Evolutionary conservation across 345 rosid genomes (phyloP).

Genomic region (Citrus trifoliata): DNA sequence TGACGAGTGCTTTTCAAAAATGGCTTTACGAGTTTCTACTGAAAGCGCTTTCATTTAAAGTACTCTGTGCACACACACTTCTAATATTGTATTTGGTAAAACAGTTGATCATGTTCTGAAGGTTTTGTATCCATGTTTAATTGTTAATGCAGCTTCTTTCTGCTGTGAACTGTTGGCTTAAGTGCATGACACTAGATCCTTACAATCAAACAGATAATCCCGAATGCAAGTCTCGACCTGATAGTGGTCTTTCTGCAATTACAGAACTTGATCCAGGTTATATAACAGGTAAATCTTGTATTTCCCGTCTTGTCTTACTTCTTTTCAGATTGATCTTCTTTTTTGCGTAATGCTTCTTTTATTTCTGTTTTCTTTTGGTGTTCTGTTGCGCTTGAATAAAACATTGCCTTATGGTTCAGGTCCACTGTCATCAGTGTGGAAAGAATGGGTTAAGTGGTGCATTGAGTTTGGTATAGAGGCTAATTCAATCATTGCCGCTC

Average conservation of each 20-base stretch:
- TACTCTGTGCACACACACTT: background rate
- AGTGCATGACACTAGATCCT: slow-evolving; percentile 89
- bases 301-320: background rate
- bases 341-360: background rate
- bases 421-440: slow-evolving; percentile 97
- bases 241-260: slow-evolving; percentile 90
- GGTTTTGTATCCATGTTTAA: background rate
- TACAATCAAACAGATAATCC: slow-evolving; percentile 97
- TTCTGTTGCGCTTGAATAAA: background rate
- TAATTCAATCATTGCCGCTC: slow-evolving; percentile 90
- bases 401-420: slow-evolving; percentile 41
- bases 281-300: slow-evolving; percentile 56
- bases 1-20: background rate
- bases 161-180: slow-evolving; percentile 98
- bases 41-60: background rate
- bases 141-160: slow-evolving; percentile 70
- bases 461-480: slow-evolving; percentile 94
- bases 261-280: slow-evolving; percentile 98
- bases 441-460: slow-evolving; percentile 99
- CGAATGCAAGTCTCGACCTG: slow-evolving; percentile 94
- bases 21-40: background rate
- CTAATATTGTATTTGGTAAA: background rate
- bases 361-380: slow-evolving; percentile 12
- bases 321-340: background rate
- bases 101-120: slow-evolving; percentile 1